phyloP scores from a whole-genome alignment of 345 rosid genomes.

The Hirschfeldia incana region DNA sequence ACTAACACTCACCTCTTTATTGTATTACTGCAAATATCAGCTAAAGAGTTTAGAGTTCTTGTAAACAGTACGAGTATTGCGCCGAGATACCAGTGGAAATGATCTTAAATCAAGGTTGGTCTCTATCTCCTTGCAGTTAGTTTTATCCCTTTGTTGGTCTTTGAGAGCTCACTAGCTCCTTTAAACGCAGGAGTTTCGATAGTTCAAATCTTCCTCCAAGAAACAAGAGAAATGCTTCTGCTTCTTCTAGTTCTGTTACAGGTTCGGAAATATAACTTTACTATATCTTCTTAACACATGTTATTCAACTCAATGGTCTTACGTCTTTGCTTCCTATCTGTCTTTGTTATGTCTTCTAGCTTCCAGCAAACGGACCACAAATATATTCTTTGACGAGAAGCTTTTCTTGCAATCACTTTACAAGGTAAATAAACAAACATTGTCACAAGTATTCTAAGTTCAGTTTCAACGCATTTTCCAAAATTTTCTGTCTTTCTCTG shows the following conservation, averaged over 20 bases:
- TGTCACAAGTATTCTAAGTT: background rate
- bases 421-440: slow-evolving; percentile 56
- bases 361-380: slow-evolving; percentile 50
- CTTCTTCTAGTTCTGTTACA: slow-evolving; percentile 62
- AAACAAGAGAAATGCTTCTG: slow-evolving; percentile 67
- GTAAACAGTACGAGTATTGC: slow-evolving; percentile 47
- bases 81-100: slow-evolving; percentile 50
- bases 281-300: background rate
- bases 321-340: slow-evolving; percentile 6
- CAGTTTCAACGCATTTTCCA: background rate
- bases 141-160: background rate
- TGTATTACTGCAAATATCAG: slow-evolving; percentile 5
- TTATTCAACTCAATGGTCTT: background rate
- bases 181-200: slow-evolving; percentile 52
- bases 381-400: slow-evolving; percentile 84
- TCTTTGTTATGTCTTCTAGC: slow-evolving; percentile 41
- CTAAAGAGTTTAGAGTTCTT: slow-evolving; percentile 5
- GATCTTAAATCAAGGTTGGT: slow-evolving; percentile 72
- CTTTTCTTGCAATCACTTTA: slow-evolving; percentile 76
- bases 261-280: slow-evolving; percentile 42
- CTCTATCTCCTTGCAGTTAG: background rate
- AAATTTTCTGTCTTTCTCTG: no score
- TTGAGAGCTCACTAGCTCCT: slow-evolving; percentile 18
- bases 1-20: background rate
- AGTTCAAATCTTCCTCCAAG: slow-evolving; percentile 49